Evolutionary conservation across 345 rosid species (phyloP), one percentile per base, ranked within the genome.

Genomic region (Citropsis articulata): DNA sequence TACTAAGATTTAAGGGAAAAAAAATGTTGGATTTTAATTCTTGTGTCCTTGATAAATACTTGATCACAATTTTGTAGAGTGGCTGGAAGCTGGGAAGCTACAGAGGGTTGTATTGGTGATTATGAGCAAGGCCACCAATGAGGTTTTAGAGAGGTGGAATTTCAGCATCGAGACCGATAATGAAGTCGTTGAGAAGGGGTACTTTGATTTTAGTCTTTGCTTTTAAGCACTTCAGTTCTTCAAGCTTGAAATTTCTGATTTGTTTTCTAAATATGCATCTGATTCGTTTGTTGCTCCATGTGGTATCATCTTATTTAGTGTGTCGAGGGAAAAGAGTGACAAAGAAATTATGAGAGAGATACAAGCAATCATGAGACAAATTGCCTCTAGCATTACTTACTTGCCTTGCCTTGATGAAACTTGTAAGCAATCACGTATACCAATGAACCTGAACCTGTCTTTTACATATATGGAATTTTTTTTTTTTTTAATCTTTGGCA

Each of bases 281-380:
- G 50, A 62, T 75, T 82, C 64, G 25, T 50, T 63, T 66, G 45
- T 28, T 59, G n/a, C 69, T 75, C 9, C 50, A 45, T 45, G 50
- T 19, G 48, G 7, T 55, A 33, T 45, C 14, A 35, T 66, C 10
- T 64, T 9, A 27, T 80, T 81, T 90, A 94, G 98, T 73, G 92
- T 88, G 9, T 87, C 98, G 21, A 94, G 92, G 83, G 99, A 96
- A 84, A 94, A 94, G 88, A 92, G 97, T 84, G 99, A 96, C 80
- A 94, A 87, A 75, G 99, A 96, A 83, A 94, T 94, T 57, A 96
- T 92, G 98, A 88, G 98, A 79, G 99, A 92, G 89, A 95, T 94
- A 65, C 98, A 92, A 84, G 97, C 97, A 77, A 91, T 92, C 30
- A 94, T 91, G 97, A 89, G 99, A 61, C 99, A 92, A 83, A 91